Percentiles rank a stretch among this genome's conserved stretches.
Conservation (phyloP, 768 basidiomycete genomes). For the Filobasidium floriforme region DNA sequence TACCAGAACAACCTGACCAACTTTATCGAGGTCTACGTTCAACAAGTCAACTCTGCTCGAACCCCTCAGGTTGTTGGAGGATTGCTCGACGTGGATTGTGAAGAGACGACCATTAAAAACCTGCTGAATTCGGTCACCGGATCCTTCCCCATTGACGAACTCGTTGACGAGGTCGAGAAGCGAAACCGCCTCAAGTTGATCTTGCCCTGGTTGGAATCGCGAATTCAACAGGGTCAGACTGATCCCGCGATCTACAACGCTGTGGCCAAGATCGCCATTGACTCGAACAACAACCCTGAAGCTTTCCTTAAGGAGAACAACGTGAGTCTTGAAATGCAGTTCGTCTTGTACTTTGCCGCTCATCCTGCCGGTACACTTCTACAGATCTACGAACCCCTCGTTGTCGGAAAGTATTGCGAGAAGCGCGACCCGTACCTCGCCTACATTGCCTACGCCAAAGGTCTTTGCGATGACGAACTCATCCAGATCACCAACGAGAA, state of each 20-base stretch:
- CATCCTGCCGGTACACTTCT: not conserved
- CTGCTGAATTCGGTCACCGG: slow-evolving; percentile 90
- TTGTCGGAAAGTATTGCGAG: slow-evolving; percentile 99
- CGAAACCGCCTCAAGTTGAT: slow-evolving; percentile 94
- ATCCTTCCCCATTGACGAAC: slow-evolving; percentile 94
- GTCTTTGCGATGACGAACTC: slow-evolving; percentile 95
- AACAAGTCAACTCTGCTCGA: slow-evolving; percentile 91
- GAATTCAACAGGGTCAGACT: slow-evolving; percentile 86
- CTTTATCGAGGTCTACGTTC: slow-evolving; percentile 99
- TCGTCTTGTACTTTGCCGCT: not conserved
- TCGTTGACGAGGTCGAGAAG: slow-evolving; percentile 93
- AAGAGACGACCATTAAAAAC: slow-evolving; percentile 88
- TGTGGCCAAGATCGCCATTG: slow-evolving; percentile 95
- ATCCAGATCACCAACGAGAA: slow-evolving; percentile 97
- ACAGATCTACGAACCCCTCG: slow-evolving; percentile 88
- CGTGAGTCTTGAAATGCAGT: slow-evolving; percentile 49
- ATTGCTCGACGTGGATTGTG: slow-evolving; percentile 93
- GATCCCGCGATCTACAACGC: slow-evolving; percentile 94
- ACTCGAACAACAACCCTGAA: slow-evolving; percentile 98
- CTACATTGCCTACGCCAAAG: slow-evolving; percentile 98
- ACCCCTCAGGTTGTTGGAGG: slow-evolving; percentile 97
- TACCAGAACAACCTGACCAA: slow-evolving; percentile 94
- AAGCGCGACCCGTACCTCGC: slow-evolving; percentile 96
- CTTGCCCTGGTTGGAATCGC: slow-evolving; percentile 90
- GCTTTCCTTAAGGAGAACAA: slow-evolving; percentile 98